phyloP scores from a whole-genome alignment of 352 stramenopile species.

The Aphanomyces cochlioides region DNA sequence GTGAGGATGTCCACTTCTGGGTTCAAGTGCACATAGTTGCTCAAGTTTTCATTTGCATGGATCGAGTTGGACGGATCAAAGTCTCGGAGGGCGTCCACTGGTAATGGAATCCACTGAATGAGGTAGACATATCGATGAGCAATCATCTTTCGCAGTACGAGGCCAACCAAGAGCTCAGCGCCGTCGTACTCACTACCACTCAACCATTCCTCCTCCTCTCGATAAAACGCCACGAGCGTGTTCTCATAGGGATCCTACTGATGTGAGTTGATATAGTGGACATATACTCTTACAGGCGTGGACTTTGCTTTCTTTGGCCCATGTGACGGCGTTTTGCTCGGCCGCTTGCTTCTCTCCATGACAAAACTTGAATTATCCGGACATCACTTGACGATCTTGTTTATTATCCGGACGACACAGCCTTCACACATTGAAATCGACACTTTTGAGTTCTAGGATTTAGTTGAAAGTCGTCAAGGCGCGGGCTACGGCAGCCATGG shows the following conservation, averaged over 20 bases:
- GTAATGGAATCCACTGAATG: constrained; percentile 6
- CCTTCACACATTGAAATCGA: not conserved
- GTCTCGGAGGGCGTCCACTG: not conserved
- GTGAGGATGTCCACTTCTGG: constrained; percentile 11
- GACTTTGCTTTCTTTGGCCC: constrained; percentile 2
- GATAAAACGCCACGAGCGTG: constrained; percentile 14
- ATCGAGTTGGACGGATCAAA: constrained; percentile 18
- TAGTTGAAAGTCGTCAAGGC: constrained; percentile 32
- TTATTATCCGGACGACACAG: not conserved
- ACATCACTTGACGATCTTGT: not conserved
- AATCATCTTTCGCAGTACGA: constrained; percentile 12
- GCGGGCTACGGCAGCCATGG: constrained; percentile 37
- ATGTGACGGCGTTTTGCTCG: not conserved
- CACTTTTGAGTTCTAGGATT: too few relatives aligned
- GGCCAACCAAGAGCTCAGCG: not conserved
- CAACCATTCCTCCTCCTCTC: constrained; percentile 12
- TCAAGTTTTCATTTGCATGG: constrained; percentile 8
- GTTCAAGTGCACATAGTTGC: constrained; percentile 12
- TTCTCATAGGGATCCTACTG: constrained; percentile 16
- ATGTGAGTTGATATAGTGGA: not conserved
- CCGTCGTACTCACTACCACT: constrained; percentile 12
- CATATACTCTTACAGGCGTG: not conserved
- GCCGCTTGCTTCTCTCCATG: not conserved
- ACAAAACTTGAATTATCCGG: not conserved
- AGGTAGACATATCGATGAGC: constrained; percentile 1